phyloP scores from a whole-genome alignment of 805 yeast species.

The Lipomyces spencermartinsiae region DNA sequence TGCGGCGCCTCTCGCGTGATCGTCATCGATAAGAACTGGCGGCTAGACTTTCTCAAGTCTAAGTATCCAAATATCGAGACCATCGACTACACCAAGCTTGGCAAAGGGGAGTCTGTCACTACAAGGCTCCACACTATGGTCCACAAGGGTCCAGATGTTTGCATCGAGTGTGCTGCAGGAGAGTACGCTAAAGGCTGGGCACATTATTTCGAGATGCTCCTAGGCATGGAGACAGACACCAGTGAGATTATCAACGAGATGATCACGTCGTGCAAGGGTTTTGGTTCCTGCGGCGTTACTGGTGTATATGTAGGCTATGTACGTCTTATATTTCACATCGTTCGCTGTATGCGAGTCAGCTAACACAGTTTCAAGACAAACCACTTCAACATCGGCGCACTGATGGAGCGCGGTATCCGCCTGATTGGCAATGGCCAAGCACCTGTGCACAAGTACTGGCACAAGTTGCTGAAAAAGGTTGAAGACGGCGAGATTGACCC shows the following conservation, averaged over 20 bases:
- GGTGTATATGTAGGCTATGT: too few relatives aligned
- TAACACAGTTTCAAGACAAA: constrained; percentile 13
- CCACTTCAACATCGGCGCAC: constrained; percentile 21
- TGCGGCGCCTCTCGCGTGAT: constrained; percentile 16
- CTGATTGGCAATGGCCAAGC: constrained; percentile 30
- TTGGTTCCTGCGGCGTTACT: too few relatives aligned
- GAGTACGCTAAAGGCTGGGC: constrained; percentile 10
- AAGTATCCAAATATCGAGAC: not conserved
- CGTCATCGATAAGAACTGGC: constrained; percentile 16
- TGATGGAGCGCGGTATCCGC: constrained; percentile 14
- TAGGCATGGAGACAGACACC: constrained; percentile 25
- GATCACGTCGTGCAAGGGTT: constrained; percentile 1
- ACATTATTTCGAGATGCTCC: constrained; percentile 16
- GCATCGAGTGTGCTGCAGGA: constrained; percentile 16
- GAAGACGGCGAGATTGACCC: constrained; percentile 30
- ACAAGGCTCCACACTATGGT: constrained; percentile 3
- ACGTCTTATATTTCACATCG: too few relatives aligned
- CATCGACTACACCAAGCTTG: constrained; percentile 8
- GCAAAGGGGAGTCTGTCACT: constrained; percentile 2
- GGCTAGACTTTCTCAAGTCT: constrained; percentile 1
- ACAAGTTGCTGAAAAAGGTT: constrained; percentile 23
- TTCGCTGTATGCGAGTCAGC: not conserved
- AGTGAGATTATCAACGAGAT: constrained; percentile 14
- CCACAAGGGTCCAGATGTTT: constrained; percentile 14
- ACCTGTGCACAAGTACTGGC: constrained; percentile 35